These are phyloP conservation scores for Trametes cubensis DNA, from an alignment of 768 basidiomycete genomes.

Conservation along the genomic window DNA sequence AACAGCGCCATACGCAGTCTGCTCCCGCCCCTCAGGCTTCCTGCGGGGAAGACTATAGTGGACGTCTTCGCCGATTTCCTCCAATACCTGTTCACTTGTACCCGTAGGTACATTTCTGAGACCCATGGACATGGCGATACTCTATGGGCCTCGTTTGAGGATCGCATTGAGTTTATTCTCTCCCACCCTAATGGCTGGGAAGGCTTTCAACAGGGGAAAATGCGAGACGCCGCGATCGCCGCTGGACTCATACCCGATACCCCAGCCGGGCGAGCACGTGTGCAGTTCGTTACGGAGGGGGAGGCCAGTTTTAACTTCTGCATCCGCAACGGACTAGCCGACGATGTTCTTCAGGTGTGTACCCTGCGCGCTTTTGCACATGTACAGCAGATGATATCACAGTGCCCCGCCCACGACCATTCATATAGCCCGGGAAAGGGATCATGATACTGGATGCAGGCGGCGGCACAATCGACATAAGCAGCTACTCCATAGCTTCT, in stretches of 20 bases:
- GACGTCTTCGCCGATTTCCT: constrained; percentile 53
- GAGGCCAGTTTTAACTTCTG: constrained; percentile 66
- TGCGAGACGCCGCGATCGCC: constrained; percentile 53
- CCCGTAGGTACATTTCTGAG: constrained; percentile 50
- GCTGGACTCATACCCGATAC: constrained; percentile 54
- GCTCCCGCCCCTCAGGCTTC: constrained; percentile 36
- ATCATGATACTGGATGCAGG: constrained; percentile 57
- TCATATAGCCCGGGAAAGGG: constrained; percentile 32
- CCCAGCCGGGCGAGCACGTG: constrained; percentile 41
- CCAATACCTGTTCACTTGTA: constrained; percentile 47
- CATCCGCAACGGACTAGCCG: constrained; percentile 48
- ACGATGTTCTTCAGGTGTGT: constrained; percentile 39
- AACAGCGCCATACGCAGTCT: not conserved
- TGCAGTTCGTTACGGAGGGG: constrained; percentile 64
- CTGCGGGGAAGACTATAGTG: constrained; percentile 42
- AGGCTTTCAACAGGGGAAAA: constrained; percentile 56
- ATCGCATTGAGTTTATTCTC: constrained; percentile 52
- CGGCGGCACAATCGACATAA: constrained; percentile 47
- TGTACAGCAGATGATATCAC: no score
- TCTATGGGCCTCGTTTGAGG: constrained; percentile 49
- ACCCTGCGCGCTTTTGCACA: no score
- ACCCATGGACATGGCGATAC: constrained; percentile 46
- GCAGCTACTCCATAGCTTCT: constrained; percentile 35
- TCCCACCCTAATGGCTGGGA: constrained; percentile 72
- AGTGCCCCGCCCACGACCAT: no score